Percentiles rank a stretch among this genome's conserved stretches.
Evolutionary conservation across 108 stramenopile genomes (phyloP).

Genomic region (Chaetoceros tenuissimus): DNA sequence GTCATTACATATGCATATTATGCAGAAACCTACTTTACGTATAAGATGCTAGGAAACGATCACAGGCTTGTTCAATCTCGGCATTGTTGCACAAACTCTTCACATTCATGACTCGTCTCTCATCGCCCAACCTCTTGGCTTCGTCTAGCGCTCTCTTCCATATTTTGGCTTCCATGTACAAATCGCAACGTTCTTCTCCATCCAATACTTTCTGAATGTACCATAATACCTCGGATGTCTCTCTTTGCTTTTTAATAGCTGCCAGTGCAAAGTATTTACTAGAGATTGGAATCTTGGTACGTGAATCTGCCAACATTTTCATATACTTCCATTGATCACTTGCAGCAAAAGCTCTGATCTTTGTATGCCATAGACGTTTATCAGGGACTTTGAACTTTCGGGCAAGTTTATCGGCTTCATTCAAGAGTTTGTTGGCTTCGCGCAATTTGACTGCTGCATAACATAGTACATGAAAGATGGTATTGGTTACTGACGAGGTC

Average conservation of each 20-base stretch:
- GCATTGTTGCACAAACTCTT: slow-evolving; percentile 49
- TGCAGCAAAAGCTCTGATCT: slow-evolving; percentile 68
- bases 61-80: slow-evolving; percentile 58
- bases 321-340: slow-evolving; percentile 71
- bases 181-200: slow-evolving; percentile 63
- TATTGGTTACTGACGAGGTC: slow-evolving; percentile 55
- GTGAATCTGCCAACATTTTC: slow-evolving; percentile 57
- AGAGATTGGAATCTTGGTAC: slow-evolving; percentile 73
- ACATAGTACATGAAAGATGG: slow-evolving; percentile 51
- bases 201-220: slow-evolving; percentile 59
- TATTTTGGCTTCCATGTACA: slow-evolving; percentile 55
- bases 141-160: slow-evolving; percentile 77
- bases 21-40: not conserved
- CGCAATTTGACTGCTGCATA: slow-evolving; percentile 55
- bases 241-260: slow-evolving; percentile 52
- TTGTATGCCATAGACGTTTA: slow-evolving; percentile 70
- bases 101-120: slow-evolving; percentile 53
- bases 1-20: not conserved
- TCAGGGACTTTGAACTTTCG: slow-evolving; percentile 86
- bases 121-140: slow-evolving; percentile 55
- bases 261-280: slow-evolving; percentile 79
- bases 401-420: slow-evolving; percentile 71
- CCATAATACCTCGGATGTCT: slow-evolving; percentile 41
- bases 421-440: slow-evolving; percentile 53
- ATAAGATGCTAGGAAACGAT: slow-evolving; percentile 27